Evolutionary conservation across 2,329 filamentous ascomycete species (phyloP), one percentile per base, ranked within the genome.

Genomic region (Hymenoscyphus fraxineus): DNA sequence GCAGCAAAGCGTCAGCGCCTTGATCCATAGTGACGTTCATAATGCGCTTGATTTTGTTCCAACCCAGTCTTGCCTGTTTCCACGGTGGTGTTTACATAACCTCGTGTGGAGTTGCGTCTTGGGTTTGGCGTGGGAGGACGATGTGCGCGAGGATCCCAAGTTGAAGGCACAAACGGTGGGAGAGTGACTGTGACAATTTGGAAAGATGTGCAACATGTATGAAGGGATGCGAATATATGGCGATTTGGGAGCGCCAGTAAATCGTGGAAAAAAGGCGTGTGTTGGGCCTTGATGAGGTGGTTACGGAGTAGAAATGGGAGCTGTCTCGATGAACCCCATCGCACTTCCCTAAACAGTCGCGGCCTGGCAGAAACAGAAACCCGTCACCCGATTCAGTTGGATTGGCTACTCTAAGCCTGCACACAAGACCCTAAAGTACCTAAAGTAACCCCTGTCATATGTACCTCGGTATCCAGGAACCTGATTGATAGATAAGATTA

Each of bases 1-100:
- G 69, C 58, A 73, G 64, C 61, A 70, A 67, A 63, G 71, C 67
- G 64, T 72, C 72, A 44, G 69, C 66, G 55, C 64, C 67, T 64
- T 66, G 64, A 40, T 75, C 69, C 66, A 72, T 72, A 59, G 70
- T 66, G 39, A 70, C 67, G 65, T 71, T 73, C 73, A 75, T 75
- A 58, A 51, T 72, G 65, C 64, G 62, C 57, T 68, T 65, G 67
- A 66, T 65, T 59, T 65, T 67, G 65, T 64, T 61, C 65, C 69
- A 55, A 59, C 64, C 66, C 66, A 65, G 64, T 72, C 66, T 67
- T 71, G 62, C 65, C 61, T 70, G 60, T 61, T 32, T 61, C 64
- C 64, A 62, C 65, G 35, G 66, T 68, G 65, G 65, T 69, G 61
- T 64, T 74, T 63, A 72, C 71, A 73, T 73, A 70, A 72, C 72